A percentile compares a stretch with the other conserved stretches of the same genome.
These are phyloP conservation scores for Cymbopogon citratus DNA, from an alignment of 176 grass and related monocot genomes.

Conservation along the genomic window DNA sequence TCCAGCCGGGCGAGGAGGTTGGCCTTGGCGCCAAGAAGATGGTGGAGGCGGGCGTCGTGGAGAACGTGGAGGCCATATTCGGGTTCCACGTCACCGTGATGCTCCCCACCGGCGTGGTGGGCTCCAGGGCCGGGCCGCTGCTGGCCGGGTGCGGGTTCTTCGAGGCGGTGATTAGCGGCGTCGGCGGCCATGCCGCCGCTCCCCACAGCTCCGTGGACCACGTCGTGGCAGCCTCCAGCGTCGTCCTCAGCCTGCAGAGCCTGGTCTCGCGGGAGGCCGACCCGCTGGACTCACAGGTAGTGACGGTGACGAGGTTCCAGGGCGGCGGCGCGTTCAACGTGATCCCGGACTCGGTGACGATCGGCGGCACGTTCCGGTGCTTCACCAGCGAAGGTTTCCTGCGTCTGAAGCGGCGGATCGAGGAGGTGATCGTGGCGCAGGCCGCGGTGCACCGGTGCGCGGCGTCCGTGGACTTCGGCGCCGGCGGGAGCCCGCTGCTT, in stretches of 20 bases:
- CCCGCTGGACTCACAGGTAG: constrained; percentile 74
- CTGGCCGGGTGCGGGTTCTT: constrained; percentile 89
- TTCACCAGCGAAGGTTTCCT: constrained; percentile 65
- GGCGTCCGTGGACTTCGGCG: constrained; percentile 53
- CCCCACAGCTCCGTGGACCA: constrained; percentile 76
- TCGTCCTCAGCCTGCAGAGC: constrained; percentile 76
- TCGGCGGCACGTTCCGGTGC: constrained; percentile 88
- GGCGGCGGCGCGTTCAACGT: constrained; percentile 72
- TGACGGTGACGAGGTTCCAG: constrained; percentile 74
- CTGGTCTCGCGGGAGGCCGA: constrained; percentile 91
- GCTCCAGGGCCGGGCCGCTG: constrained; percentile 58
- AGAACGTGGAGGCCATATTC: constrained; percentile 86
- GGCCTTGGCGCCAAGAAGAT: constrained; percentile 75
- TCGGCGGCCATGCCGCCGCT: constrained; percentile 72
- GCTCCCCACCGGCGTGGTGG: constrained; percentile 55
- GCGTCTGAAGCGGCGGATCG: constrained; percentile 71
- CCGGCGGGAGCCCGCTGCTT: constrained; percentile 34
- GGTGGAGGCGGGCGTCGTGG: constrained; percentile 63
- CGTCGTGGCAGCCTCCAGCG: constrained; percentile 73
- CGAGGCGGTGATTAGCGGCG: constrained; percentile 79
- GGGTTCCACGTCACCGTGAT: constrained; percentile 51
- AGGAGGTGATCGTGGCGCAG: constrained; percentile 85
- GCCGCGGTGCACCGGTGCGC: constrained; percentile 74
- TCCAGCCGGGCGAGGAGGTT: constrained; percentile 92
- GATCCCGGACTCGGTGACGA: constrained; percentile 79